Evolutionary conservation across 768 basidiomycete genomes (phyloP), one percentile per base, ranked within the genome.

Genomic region (Boletus rubescentipes): DNA sequence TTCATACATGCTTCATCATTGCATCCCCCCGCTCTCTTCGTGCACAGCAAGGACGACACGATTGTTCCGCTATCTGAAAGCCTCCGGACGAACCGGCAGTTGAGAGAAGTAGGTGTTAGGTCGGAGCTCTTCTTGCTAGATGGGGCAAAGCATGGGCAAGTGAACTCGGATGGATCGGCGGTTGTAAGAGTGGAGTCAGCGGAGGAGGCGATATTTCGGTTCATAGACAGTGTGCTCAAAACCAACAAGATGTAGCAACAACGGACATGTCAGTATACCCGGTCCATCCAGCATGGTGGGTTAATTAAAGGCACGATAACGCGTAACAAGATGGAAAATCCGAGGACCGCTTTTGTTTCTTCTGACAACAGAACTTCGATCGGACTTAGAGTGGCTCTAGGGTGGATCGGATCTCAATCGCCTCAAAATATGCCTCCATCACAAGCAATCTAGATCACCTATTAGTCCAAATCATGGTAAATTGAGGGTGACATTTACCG

Each of bases 31-130:
- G 39, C 12, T 32, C 39, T 50, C 4, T 41, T 50, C 31, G 49
- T 50, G 6, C 49, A 50, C 31, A 50, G 49, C 49, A 50, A 26
- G 31, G 15, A 50, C 16, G 49, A 50, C 21, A n/a, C 15, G 8
- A 23, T 50, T n/a, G 49, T 50, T 41, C 49, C 49, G 30, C 12
- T 50, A 26, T 41, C 49, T 14, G 49, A 50, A 18, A 50, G 49
- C 21, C 39, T 50, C 7, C 12, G 23, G 16, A 41, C 31, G 16
- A 2, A 50, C 4, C 21, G 9, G 20, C 49, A 12, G 21, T 5
- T 50, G 21, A 41, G 26, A 14, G 29, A 41, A 34, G 49, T 9
- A 1, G 31, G 49, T 14, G 39, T 50, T 3, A 16, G 10, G 16
- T n/a, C 39, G 1, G 49, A 50, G 31, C 10, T 50, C 10, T 41